Percentiles rank a stretch among this genome's conserved stretches.
These are phyloP conservation scores for Prunella vulgaris DNA, from an alignment of 257 asterid genomes.

Conservation along the genomic window DNA sequence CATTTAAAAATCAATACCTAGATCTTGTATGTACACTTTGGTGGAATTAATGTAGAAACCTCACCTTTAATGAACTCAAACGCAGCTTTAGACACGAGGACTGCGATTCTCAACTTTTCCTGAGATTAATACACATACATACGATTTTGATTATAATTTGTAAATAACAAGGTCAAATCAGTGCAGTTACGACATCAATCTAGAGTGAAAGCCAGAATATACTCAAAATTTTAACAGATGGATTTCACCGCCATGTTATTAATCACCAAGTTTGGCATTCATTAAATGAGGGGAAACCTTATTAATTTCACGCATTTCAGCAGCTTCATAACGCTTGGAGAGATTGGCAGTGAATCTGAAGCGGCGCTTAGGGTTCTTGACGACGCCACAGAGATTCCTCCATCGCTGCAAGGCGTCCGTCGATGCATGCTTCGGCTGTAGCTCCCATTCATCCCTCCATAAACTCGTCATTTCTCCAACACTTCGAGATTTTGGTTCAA, in stretches of 20 bases:
- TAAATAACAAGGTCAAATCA: background rate
- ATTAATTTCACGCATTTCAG: constrained; percentile 70
- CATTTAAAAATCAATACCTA: background rate
- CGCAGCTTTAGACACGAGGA: constrained; percentile 86
- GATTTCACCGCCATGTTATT: background rate
- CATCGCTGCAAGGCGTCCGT: constrained; percentile 67
- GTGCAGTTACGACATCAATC: background rate
- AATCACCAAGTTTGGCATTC: background rate
- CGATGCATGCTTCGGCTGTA: constrained; percentile 68
- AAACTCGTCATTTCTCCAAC: constrained; percentile 40
- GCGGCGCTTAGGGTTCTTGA: constrained; percentile 74
- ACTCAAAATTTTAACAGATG: too few species aligned
- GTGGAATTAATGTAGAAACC: background rate
- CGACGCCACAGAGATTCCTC: constrained; percentile 69
- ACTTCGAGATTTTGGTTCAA: background rate
- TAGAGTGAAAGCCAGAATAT: too few species aligned
- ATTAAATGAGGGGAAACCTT: constrained; percentile 41
- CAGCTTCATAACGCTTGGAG: constrained; percentile 72
- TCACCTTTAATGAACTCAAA: constrained; percentile 70
- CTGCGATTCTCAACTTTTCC: constrained; percentile 87
- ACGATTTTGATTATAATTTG: background rate
- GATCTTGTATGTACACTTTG: background rate
- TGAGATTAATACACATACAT: constrained; percentile 15
- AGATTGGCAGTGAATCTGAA: constrained; percentile 89
- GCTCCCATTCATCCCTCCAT: constrained; percentile 68